These are phyloP conservation scores for Mercurialis annua DNA, from an alignment of 345 rosid species.

Conservation along the genomic window DNA sequence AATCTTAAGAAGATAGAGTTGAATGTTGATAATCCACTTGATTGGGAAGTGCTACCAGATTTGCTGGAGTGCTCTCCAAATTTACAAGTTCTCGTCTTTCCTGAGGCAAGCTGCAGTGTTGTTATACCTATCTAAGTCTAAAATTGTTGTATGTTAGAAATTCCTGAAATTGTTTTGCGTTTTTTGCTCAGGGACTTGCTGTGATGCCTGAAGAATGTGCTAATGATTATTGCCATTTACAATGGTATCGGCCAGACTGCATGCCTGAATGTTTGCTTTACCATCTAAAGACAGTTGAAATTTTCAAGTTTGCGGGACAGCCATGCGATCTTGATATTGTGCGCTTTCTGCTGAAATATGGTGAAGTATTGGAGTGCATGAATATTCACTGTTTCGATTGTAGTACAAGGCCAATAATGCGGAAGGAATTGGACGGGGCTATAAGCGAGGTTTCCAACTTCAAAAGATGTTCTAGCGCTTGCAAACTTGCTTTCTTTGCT, in stretches of 20 bases:
- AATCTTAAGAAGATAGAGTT: constrained; percentile 1
- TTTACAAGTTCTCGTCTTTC: background rate
- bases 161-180: background rate
- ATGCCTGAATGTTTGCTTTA: background rate
- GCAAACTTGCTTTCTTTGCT: too few relatives aligned
- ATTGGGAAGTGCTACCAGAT: background rate
- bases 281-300: constrained; percentile 4
- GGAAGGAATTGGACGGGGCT: background rate
- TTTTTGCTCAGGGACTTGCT: constrained; percentile 4
- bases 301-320: constrained; percentile 3
- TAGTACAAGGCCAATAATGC: background rate
- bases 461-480: background rate
- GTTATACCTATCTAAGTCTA: background rate
- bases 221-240: background rate
- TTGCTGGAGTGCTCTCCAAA: constrained; percentile 3
- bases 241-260: background rate
- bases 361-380: background rate
- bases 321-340: background rate
- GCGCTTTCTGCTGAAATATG: background rate
- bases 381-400: background rate
- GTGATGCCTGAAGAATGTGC: background rate
- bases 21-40: background rate
- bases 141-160: background rate
- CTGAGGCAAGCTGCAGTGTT: background rate
- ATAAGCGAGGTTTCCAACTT: too few relatives aligned